Base-by-base conservation (phyloP, 306 rosid species). In the Vachellia pachyceras region DNA sequence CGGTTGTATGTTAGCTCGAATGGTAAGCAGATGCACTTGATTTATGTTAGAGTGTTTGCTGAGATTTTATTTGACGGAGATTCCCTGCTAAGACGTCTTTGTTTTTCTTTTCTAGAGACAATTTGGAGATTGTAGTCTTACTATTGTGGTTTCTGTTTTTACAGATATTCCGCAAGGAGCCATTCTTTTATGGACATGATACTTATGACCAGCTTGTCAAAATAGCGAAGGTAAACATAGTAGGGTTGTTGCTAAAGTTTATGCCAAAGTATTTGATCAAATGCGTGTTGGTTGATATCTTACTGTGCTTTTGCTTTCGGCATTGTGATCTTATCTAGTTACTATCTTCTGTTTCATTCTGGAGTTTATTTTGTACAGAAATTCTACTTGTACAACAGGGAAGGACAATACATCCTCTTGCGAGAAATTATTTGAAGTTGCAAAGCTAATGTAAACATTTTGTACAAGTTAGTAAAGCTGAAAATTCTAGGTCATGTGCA, bases 151-250 rank as follows among this genome's bases (percentile, higher is more conserved):
- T 79, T 83, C 65, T 77, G 74, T 72, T 85, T 42, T 25, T 75
- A 47, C 87, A 85, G 92, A 89, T 89, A 83, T 89, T 87, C 71
- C 92, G 92, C 20, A 89, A 89, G 85, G 92, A 89, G 76, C 92
- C 90, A 64, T 89, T 89, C 84, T 89, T 89, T 80, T 89, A 89
- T 77, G 92, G 92, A 42, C 92, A 89, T 73, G 92, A 89, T 82
- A 89, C 87, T 61, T 61, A 83, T 54, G 92, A 89, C 77, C 92
- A 89, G 72, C 89, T 89, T 36, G 92, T 89, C 57, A 89, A 89
- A 83, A 87, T 89, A 69, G 92, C 89, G 1, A 89, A 87, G 92
- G 92, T 89, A 79, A 50, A 65, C 20, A 4, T 49, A 44, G 40
- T 11, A 3, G 20, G 5, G 33, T 29, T 29, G 6, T 55, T 54